phyloP scores from a whole-genome alignment of 192 early-diverging fungal genomes.

The Coemansia sp. region DNA sequence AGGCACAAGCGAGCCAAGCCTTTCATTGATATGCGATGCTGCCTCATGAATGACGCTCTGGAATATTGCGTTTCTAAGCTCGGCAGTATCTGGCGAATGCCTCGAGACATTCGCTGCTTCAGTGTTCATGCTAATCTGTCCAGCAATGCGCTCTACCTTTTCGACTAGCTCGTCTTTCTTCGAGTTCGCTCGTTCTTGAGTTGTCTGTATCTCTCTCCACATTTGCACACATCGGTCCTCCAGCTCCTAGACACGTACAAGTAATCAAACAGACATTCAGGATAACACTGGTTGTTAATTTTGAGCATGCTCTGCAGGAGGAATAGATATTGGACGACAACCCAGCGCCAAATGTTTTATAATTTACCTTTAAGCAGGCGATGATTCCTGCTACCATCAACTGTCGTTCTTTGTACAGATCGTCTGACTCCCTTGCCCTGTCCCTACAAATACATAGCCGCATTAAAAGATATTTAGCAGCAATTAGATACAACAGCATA shows the following conservation, averaged over 20 bases:
- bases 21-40: slow-evolving; percentile 9
- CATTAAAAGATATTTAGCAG: background rate
- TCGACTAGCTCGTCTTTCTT: slow-evolving; percentile 12
- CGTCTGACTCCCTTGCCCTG: background rate
- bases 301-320: background rate
- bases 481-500: too few relatives aligned
- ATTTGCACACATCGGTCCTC: slow-evolving; percentile 28
- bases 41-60: slow-evolving; percentile 23
- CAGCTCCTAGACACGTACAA: slow-evolving; percentile 2
- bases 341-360: background rate
- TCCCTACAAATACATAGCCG: background rate
- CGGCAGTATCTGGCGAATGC: background rate
- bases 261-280: too few relatives aligned
- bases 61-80: slow-evolving; percentile 15
- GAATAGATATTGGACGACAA: background rate
- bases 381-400: slow-evolving; percentile 30
- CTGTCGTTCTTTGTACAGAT: slow-evolving; percentile 11
- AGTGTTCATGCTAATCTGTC: slow-evolving; percentile 30
- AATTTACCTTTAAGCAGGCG: slow-evolving; percentile 20
- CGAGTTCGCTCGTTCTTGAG: slow-evolving; percentile 2
- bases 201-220: slow-evolving; percentile 3
- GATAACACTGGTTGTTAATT: too few relatives aligned
- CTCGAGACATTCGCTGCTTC: slow-evolving; percentile 5
- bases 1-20: slow-evolving; percentile 7
- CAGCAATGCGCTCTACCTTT: slow-evolving; percentile 28